Percentiles rank a stretch among this genome's conserved stretches.
phyloP scores from a whole-genome alignment of 345 rosid species.

The Stellera chamaejasme region DNA sequence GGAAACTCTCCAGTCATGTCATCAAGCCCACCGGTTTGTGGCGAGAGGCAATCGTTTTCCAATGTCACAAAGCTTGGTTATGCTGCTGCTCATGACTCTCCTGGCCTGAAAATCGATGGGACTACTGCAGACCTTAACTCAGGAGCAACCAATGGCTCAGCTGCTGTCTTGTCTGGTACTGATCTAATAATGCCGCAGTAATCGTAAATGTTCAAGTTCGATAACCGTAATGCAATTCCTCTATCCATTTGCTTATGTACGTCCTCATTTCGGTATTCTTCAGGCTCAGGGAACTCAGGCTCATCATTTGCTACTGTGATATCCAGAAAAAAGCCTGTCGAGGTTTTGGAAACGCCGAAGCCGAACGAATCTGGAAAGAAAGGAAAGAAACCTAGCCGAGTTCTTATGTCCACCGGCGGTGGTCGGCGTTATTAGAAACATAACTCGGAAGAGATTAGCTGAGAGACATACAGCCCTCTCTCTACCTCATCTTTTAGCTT shows the following conservation, averaged over 20 bases:
- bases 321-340: slow-evolving; percentile 40
- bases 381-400: slow-evolving; percentile 66
- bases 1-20: slow-evolving; percentile 46
- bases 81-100: slow-evolving; percentile 91
- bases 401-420: slow-evolving; percentile 78
- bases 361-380: slow-evolving; percentile 56
- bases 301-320: slow-evolving; percentile 71
- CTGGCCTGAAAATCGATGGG: slow-evolving; percentile 57
- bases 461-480: neutral
- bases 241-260: neutral
- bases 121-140: slow-evolving; percentile 21
- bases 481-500: too few species aligned
- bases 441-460: slow-evolving; percentile 11
- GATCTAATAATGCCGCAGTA: neutral
- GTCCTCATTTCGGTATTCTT: slow-evolving; percentile 3
- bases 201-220: neutral
- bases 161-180: slow-evolving; percentile 28
- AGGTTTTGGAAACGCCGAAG: slow-evolving; percentile 25
- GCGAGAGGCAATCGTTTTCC: slow-evolving; percentile 73
- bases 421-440: slow-evolving; percentile 63
- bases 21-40: slow-evolving; percentile 54
- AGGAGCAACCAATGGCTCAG: slow-evolving; percentile 25
- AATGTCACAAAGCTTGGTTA: slow-evolving; percentile 83
- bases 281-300: slow-evolving; percentile 50
- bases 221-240: neutral